Conservation (phyloP, 345 rosid species). For the Geranium brycei region DNA sequence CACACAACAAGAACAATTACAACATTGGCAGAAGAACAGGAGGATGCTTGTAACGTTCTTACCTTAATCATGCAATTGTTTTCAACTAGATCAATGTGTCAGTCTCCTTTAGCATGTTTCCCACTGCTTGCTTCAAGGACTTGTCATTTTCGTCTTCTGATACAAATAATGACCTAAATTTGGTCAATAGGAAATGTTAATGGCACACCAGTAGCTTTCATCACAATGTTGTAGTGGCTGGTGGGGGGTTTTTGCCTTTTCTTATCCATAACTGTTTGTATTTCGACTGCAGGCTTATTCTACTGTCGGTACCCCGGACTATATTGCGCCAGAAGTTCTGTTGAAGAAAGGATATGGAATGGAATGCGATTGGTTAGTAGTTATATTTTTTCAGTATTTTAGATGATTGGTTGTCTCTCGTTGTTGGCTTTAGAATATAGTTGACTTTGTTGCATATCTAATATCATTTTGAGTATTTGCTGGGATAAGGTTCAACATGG, state of each 20-base stretch:
- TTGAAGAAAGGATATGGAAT: conserved; percentile 93
- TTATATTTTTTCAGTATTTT: conserved; percentile 4
- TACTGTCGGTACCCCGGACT: conserved; percentile 95
- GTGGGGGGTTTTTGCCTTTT: background rate
- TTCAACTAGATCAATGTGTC: no score
- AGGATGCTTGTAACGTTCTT: conserved; percentile 61
- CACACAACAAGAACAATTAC: conserved; percentile 78
- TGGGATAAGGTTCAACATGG: no score
- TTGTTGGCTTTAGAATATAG: no score
- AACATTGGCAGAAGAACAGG: conserved; percentile 89
- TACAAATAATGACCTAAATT: no score
- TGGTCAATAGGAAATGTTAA: no score
- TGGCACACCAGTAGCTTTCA: background rate
- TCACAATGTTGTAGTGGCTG: background rate
- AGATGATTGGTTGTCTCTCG: background rate
- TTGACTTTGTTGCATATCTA: no score
- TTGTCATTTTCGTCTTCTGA: no score
- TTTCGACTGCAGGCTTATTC: conserved; percentile 74
- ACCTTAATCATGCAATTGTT: background rate
- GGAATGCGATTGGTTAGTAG: conserved; percentile 92
- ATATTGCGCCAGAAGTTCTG: conserved; percentile 91
- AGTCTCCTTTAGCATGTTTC: background rate
- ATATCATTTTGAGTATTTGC: no score
- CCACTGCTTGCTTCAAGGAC: background rate
- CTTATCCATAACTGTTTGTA: conserved; percentile 6